Evolutionary conservation across 805 yeast genomes (phyloP).

Genomic region (Lipomyces sp.): DNA sequence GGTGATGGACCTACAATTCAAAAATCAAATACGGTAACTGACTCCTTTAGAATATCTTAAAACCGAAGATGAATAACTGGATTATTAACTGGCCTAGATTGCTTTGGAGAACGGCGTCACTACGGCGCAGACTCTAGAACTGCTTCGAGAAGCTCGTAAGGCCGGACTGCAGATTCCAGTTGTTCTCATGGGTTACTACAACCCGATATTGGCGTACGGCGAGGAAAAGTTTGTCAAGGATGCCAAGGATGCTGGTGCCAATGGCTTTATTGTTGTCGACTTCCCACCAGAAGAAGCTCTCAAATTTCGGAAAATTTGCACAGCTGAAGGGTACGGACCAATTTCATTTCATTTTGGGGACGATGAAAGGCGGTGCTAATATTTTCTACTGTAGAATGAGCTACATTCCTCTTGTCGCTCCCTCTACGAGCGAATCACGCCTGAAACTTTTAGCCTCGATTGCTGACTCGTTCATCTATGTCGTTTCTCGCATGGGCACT

Average conservation of each 20-base stretch:
- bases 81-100: slow-evolving; percentile 34
- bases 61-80: not conserved
- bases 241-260: slow-evolving; percentile 87
- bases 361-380: not conserved
- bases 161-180: slow-evolving; percentile 88
- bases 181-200: slow-evolving; percentile 95
- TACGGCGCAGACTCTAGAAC: slow-evolving; percentile 66
- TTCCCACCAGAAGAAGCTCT: slow-evolving; percentile 98
- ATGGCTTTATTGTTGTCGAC: slow-evolving; percentile 93
- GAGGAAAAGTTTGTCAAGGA: slow-evolving; percentile 81
- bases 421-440: slow-evolving; percentile 92
- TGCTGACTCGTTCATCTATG: slow-evolving; percentile 95
- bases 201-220: slow-evolving; percentile 88
- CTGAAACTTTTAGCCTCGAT: slow-evolving; percentile 75
- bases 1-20: slow-evolving; percentile 99
- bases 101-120: slow-evolving; percentile 86
- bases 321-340: slow-evolving; percentile 51
- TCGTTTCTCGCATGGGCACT: slow-evolving; percentile 96
- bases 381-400: slow-evolving; percentile 55
- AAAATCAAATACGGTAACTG: slow-evolving; percentile 66
- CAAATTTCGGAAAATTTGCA: slow-evolving; percentile 75
- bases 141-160: slow-evolving; percentile 74
- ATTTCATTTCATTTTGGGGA: not conserved
- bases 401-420: slow-evolving; percentile 94
- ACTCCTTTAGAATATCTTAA: not conserved